Conservation (phyloP, 371 early-diverging fungal species). For the Gilbertella persicaria region DNA sequence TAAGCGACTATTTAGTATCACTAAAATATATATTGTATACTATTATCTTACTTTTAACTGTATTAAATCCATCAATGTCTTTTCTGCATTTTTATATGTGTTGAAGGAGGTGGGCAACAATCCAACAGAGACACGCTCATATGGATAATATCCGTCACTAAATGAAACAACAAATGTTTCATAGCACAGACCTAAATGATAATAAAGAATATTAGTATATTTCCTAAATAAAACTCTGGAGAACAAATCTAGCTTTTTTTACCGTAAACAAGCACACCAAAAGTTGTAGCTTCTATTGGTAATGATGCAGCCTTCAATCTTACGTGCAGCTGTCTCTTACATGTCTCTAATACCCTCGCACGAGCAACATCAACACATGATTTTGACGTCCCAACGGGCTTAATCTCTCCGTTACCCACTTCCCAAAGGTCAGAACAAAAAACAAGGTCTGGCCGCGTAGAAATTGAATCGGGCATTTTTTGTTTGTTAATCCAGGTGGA, state of each 20-base stretch:
- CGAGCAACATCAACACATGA: conserved; percentile 18
- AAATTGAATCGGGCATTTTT: conserved; percentile 26
- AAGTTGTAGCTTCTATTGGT: conserved; percentile 17
- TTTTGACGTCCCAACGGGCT: conserved; percentile 13
- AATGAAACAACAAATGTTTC: conserved; percentile 15
- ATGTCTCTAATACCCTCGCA: conserved; percentile 16
- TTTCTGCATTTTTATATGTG: conserved; percentile 16
- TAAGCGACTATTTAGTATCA: conserved; percentile 15
- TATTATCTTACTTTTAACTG: conserved; percentile 14
- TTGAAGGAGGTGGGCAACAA: conserved; percentile 11
- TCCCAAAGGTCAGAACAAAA: conserved; percentile 13
- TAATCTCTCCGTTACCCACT: conserved; percentile 20
- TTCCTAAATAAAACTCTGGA: conserved; percentile 20
- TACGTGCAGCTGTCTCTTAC: conserved; percentile 20
- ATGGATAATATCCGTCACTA: conserved; percentile 21
- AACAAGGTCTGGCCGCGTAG: conserved; percentile 20
- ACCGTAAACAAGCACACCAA: conserved; percentile 21
- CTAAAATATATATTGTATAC: conserved; percentile 11
- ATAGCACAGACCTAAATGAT: conserved; percentile 19
- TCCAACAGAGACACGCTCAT: conserved; percentile 20
- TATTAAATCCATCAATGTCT: conserved; percentile 15
- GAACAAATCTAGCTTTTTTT: conserved; percentile 18
- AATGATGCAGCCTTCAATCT: conserved; percentile 13
- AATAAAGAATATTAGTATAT: conserved; percentile 16
- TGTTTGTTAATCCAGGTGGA: conserved; percentile 20